Conservation (phyloP, 768 basidiomycete species). For the Amanita phalloides region DNA sequence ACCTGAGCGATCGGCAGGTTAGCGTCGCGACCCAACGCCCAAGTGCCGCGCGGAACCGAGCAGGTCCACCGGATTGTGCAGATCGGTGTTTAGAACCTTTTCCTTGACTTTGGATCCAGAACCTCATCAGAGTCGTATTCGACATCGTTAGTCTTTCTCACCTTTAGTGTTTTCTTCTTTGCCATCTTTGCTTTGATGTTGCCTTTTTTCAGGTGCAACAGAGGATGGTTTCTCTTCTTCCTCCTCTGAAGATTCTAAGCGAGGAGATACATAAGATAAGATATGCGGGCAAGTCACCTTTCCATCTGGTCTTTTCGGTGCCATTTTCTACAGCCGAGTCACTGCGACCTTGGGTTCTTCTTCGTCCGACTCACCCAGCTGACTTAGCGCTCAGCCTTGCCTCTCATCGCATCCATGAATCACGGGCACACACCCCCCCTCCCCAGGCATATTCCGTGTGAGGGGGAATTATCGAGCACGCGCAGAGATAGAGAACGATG, state of each 20-base stretch:
- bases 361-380: constrained; percentile 6
- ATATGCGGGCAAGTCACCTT: constrained; percentile 43
- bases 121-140: constrained; percentile 68
- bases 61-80: too few relatives aligned
- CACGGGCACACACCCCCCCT: too few relatives aligned
- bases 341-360: constrained; percentile 12
- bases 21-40: too few relatives aligned
- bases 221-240: constrained; percentile 34
- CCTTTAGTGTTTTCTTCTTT: constrained; percentile 78
- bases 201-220: constrained; percentile 66
- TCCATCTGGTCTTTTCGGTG: constrained; percentile 58
- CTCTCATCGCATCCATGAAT: too few relatives aligned
- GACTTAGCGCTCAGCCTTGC: too few relatives aligned
- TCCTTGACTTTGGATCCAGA: constrained; percentile 23
- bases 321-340: constrained; percentile 14
- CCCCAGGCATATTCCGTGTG: too few relatives aligned
- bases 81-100: too few relatives aligned
- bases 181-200: constrained; percentile 86
- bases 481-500: too few relatives aligned
- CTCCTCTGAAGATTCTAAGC: constrained; percentile 51
- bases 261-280: not conserved
- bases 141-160: constrained; percentile 25
- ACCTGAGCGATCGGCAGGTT: too few relatives aligned
- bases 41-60: too few relatives aligned
- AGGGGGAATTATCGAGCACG: too few relatives aligned